Evolutionary conservation across 345 rosid species (phyloP), one percentile per base, ranked within the genome.

Genomic region (Carallia pectinifolia): DNA sequence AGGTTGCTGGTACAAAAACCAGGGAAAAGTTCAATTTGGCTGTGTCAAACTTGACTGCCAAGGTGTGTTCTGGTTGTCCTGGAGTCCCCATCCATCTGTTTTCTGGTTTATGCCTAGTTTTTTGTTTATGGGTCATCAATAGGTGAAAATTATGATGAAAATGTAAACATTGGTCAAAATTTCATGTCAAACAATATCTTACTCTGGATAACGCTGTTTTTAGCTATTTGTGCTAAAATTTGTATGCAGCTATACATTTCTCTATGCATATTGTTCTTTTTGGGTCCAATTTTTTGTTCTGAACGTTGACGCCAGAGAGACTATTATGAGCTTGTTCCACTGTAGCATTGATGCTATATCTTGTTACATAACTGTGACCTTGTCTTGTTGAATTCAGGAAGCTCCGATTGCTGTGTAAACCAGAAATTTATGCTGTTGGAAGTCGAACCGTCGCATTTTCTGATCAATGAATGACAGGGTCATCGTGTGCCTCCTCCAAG

Each of bases 1-100:
- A 92, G 85, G 85, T 77, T 62, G 99, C 96, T 6, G 83, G 97
- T 59, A 75, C 92, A 23, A 95, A 92, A 88, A 90, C 99, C 31
- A 82, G 79, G 81, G 97, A 92, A 77, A 95, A 92, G 85, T 86
- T 90, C 72, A 84, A 83, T 75, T 48, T 87, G 55, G 96, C 99
- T 58, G 86, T 89, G 70, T 87, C 97, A 34, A 90, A 95, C 81
- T 77, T 95, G 81, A 81, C 89, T 56, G 76, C 98, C 69, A 90
- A 90, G 90, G 99, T 95, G 66, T 23, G 84, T 61, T 52, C 60
- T 66, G 0, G 7, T 67, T 58, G 56, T 37, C 34, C 66, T 74
- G 6, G 50, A 62, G 27, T 36, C 36, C 17, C 73, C 37, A 65
- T 44, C 29, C 48, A 30, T 50, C 38, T 40, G 33, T 56, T 44